Evolutionary conservation across 768 basidiomycete species (phyloP).

Genomic region (Mycena latifolia): DNA sequence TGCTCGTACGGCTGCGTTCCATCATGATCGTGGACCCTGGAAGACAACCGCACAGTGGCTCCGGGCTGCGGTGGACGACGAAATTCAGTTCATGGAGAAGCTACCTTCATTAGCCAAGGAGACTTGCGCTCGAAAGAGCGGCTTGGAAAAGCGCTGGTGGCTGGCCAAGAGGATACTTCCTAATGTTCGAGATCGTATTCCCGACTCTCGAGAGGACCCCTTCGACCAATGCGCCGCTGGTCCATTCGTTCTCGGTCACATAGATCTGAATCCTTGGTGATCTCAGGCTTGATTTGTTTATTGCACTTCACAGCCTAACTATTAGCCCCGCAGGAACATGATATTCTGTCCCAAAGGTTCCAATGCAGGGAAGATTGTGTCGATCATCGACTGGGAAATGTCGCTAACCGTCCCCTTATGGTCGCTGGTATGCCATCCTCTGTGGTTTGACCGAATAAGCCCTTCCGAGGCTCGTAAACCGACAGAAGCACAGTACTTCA

Average conservation of each 20-base stretch:
- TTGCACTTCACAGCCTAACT: not conserved
- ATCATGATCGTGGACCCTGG: conserved; percentile 40
- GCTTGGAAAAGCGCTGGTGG: conserved; percentile 23
- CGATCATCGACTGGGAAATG: conserved; percentile 41
- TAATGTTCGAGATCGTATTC: conserved; percentile 31
- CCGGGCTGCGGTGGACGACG: conserved; percentile 35
- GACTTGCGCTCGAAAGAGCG: conserved; percentile 18
- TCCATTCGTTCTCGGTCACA: conserved; percentile 39
- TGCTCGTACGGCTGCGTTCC: conserved; percentile 26
- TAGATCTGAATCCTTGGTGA: conserved; percentile 38
- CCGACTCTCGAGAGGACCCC: conserved; percentile 35
- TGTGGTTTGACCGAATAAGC: conserved; percentile 35
- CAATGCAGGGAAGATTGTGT: conserved; percentile 36
- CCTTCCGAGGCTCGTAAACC: conserved; percentile 19
- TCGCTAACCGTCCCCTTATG: conserved; percentile 38
- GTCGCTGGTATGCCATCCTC: conserved; percentile 38
- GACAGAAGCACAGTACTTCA: conserved; percentile 36
- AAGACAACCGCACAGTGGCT: conserved; percentile 37
- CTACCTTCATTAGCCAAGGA: conserved; percentile 35
- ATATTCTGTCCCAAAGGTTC: conserved; percentile 37
- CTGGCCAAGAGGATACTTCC: conserved; percentile 34
- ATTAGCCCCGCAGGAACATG: conserved; percentile 32
- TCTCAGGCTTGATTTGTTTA: not conserved
- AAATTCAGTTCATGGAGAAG: conserved; percentile 37
- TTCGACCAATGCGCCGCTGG: conserved; percentile 36